phyloP scores from a whole-genome alignment of 805 yeast genomes.

The Saccharomyces mikatae region DNA sequence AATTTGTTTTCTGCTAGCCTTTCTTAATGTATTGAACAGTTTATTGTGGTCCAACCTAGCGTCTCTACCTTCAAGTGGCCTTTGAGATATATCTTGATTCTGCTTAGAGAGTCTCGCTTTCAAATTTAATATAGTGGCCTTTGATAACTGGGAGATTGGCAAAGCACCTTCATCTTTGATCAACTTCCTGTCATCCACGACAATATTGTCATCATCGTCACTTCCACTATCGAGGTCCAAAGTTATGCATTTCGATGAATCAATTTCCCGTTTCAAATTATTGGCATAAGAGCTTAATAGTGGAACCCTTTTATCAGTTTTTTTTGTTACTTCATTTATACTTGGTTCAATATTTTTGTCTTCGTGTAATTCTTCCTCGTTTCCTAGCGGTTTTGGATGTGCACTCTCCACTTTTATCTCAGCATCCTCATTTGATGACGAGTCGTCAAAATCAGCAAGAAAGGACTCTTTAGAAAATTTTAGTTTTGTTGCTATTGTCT shows the following conservation, averaged over 20 bases:
- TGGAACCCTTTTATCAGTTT: background rate
- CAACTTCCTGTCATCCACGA: background rate
- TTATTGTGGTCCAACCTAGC: conserved; percentile 20
- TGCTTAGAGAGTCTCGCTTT: conserved; percentile 30
- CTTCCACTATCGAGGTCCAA: conserved; percentile 15
- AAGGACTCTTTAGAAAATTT: conserved; percentile 18
- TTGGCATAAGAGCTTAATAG: conserved; percentile 16
- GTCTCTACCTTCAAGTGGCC: background rate
- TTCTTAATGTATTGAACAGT: conserved; percentile 33
- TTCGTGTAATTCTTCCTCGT: background rate
- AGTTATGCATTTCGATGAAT: conserved; percentile 8
- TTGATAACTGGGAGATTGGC: conserved; percentile 20
- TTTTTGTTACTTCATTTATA: background rate
- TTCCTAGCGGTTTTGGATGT: background rate
- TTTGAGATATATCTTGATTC: conserved; percentile 2
- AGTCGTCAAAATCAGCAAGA: conserved; percentile 17
- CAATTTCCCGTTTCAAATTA: conserved; percentile 10
- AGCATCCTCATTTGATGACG: conserved; percentile 3
- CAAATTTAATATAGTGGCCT: conserved; percentile 30
- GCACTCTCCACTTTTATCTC: background rate
- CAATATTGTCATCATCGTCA: conserved; percentile 7
- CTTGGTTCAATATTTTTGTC: background rate
- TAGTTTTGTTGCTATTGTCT: background rate
- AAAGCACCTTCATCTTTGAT: conserved; percentile 4
- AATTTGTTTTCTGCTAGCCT: conserved; percentile 42